phyloP scores from a whole-genome alignment of 1,284 basidiomycete genomes.

The Apiotrichum laibachii region DNA sequence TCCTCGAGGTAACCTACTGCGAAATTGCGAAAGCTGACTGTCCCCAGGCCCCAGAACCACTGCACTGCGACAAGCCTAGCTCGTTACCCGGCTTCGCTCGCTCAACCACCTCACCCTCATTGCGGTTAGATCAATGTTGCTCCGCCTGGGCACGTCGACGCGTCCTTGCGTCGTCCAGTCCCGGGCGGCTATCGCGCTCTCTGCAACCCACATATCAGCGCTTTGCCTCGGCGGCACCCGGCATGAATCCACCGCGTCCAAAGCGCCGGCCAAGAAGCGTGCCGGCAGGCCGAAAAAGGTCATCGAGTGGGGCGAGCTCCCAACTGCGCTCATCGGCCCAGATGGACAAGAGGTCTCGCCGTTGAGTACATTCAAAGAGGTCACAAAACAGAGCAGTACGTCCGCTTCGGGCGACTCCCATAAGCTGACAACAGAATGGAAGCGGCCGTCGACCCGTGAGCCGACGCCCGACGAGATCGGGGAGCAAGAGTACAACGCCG shows the following conservation, averaged over 20 bases:
- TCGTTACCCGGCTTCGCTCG: too few relatives aligned
- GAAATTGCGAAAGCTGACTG: too few relatives aligned
- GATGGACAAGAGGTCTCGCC: conserved; percentile 19
- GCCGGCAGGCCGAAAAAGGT: conserved; percentile 2
- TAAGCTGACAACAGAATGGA: background rate
- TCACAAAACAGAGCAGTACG: background rate
- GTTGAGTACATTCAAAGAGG: conserved; percentile 3
- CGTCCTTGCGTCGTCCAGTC: conserved; percentile 1
- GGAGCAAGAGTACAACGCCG: conserved; percentile 21
- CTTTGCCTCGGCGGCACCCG: too few relatives aligned
- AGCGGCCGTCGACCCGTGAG: conserved; percentile 5
- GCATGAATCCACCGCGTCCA: too few relatives aligned
- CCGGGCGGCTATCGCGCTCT: background rate
- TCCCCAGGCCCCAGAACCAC: too few relatives aligned
- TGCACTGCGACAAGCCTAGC: too few relatives aligned
- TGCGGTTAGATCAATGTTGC: conserved; percentile 1
- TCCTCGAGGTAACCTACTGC: too few relatives aligned
- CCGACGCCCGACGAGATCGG: conserved; percentile 12
- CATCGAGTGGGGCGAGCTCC: conserved; percentile 17
- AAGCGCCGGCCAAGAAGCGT: background rate
- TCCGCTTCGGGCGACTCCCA: too few relatives aligned
- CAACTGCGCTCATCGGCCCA: conserved; percentile 3
- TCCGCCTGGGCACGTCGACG: conserved; percentile 12
- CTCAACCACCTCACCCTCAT: too few relatives aligned
- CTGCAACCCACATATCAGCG: too few relatives aligned